Conservation (phyloP, 352 stramenopile species). For the Globisporangium spiculum region DNA sequence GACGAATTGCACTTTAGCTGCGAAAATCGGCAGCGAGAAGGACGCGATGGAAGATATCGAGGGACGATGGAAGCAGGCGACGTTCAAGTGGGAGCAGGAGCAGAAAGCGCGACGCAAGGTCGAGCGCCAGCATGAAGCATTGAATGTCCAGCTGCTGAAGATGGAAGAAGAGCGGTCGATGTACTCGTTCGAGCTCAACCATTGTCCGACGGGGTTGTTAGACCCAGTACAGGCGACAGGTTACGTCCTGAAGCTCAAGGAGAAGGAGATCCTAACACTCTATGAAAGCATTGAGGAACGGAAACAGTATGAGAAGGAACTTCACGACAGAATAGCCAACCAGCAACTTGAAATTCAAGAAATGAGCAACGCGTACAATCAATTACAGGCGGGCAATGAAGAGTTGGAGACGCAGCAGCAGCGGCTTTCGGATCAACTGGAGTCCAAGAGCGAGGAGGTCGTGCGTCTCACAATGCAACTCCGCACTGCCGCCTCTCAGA, state of each 20-base stretch:
- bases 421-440: conserved; percentile 5
- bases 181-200: conserved; percentile 41
- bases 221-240: conserved; percentile 27
- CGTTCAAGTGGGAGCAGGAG: conserved; percentile 55
- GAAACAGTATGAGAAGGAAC: background rate
- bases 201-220: conserved; percentile 31
- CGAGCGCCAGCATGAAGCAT: conserved; percentile 36
- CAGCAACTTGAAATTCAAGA: conserved; percentile 7
- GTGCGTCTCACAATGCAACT: conserved; percentile 23
- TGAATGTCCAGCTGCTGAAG: conserved; percentile 30
- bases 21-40: conserved; percentile 49
- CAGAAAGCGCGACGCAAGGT: conserved; percentile 30
- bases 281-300: background rate
- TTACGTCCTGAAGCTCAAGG: conserved; percentile 50
- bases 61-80: conserved; percentile 44
- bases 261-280: conserved; percentile 41
- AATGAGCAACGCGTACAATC: conserved; percentile 17
- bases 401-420: background rate
- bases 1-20: conserved; percentile 20
- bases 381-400: conserved; percentile 3
- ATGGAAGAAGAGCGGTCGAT: conserved; percentile 55
- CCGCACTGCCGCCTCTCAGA: conserved; percentile 17
- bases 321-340: conserved; percentile 15
- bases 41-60: conserved; percentile 54
- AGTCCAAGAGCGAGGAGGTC: conserved; percentile 13